Base-by-base conservation (phyloP, 2,329 filamentous ascomycete genomes). In the Periconia sp. region DNA sequence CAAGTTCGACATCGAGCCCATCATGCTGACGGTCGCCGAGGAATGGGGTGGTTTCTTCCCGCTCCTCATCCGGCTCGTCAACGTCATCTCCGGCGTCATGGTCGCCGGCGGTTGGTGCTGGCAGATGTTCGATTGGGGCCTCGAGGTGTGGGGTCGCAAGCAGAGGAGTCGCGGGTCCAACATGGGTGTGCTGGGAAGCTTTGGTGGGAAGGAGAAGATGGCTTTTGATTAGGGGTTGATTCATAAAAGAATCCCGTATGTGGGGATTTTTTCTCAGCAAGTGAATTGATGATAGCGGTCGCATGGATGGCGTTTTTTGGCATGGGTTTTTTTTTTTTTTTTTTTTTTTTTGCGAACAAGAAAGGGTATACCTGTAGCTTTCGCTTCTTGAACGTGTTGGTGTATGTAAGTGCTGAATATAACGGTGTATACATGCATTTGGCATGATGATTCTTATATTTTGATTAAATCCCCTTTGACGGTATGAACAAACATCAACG, bases 1-100 rank as follows among this genome's bases (percentile, higher is more conserved):
- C 83, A 99, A 97, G 79, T 99, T 96, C 77, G 93, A 97, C 72
- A 97, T 99, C 64, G 94, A 99, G 80, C 94, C 94, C 1, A 92
- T 99, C 65, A 79, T 94, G 72, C 80, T 99, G 49, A 87, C 89
- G 27, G 88, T 99, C 41, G 88, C 88, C 57, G 93, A 97, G 77
- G 85, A 86, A 67, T 85, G 92, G 68, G 87, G 88, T 53, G 82
- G 89, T 42, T 79, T 96, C 54, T 76, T 96, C 60, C 80, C 83
- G 20, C 85, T 99, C 63, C 56, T 92, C 43, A 82, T 97, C 60
- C 86, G 93, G 70, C 76, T 97, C 47, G 87, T 97, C 60, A 99
- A 99, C 74, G 89, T 97, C 17, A 81, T 97, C 11, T 90, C 86
- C 55, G 94, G 94, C 14, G 91, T 97, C 18, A 79, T 99, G 60